Evolutionary conservation across 2,329 filamentous ascomycete species (phyloP), one percentile per base, ranked within the genome.

Genomic region (Balansia obtecta): DNA sequence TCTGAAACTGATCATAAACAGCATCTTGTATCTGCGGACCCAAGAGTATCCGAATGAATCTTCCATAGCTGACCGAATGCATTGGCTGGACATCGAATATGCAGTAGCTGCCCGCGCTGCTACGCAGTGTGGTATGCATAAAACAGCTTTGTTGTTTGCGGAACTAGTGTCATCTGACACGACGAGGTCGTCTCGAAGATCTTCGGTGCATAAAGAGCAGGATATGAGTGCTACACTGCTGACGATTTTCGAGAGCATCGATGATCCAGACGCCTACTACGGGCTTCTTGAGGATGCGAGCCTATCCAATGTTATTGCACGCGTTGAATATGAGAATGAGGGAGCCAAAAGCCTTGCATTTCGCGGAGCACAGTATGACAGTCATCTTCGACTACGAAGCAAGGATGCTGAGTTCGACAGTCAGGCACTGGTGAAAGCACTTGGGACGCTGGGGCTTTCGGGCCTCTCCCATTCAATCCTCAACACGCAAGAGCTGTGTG

Each of bases 211-310:
- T 45, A 72, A 70, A 56, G 69, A 76, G 56, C 62, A 72, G 45
- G 69, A 82, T 27, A 77, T 86, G 7, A 75, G 78, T 3, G 80
- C 86, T 32, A 73, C 94, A 1, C 71, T 97, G 12, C 74, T 95
- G 43, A 73, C 78, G 1, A 90, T 98, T 2, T 98, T 93, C 63
- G 85, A 88, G 61, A 91, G 88, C 53, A 86, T 98, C 45, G 90
- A 96, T 61, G 94, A 99, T 60, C 91, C 90, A 1, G 93, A 99
- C 64, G 85, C 89, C 0, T 98, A 95, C 64, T 98, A 98, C 62
- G 94, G 93, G 4, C 76, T 96, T 8, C 80, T 87, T 41, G 86
- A 94, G 64, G 79, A 80, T 40, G 79, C 88, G 7, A 89, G 82
- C 51, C 69, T 98, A 15, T 73, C 78, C 15, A 88, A 85, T 11